These are phyloP conservation scores for Capsella bursapastoris DNA, from an alignment of 345 rosid species.

Conservation along the genomic window DNA sequence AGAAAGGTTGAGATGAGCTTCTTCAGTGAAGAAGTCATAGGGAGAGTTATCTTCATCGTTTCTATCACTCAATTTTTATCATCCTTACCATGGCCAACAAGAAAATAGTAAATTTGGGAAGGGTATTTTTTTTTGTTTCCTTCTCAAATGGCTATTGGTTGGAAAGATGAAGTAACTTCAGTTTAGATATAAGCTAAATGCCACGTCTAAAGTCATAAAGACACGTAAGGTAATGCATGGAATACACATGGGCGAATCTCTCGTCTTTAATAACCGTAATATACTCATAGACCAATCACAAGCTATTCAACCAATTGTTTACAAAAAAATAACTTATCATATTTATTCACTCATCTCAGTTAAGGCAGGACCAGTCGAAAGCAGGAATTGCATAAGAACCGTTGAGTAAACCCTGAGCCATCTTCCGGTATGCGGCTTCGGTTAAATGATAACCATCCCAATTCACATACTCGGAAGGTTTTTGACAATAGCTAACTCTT, in stretches of 20 bases:
- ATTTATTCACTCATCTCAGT: too few relatives aligned
- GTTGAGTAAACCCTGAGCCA: slow-evolving; percentile 29
- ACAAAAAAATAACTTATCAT: too few relatives aligned
- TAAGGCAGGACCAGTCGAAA: slow-evolving; percentile 35
- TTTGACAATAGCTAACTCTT: slow-evolving; percentile 34
- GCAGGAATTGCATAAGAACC: slow-evolving; percentile 42
- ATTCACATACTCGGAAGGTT: slow-evolving; percentile 46
- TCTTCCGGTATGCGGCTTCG: slow-evolving; percentile 26
- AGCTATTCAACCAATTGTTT: too few relatives aligned
- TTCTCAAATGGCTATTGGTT: too few relatives aligned
- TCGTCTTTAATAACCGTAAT: neutral
- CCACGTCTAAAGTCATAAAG: neutral
- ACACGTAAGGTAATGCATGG: neutral
- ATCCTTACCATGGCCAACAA: neutral
- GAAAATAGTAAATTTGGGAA: neutral
- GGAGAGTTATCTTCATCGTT: slow-evolving; percentile 4
- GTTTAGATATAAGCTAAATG: neutral
- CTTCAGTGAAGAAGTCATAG: slow-evolving; percentile 24
- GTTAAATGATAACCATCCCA: slow-evolving; percentile 58
- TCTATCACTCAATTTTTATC: neutral
- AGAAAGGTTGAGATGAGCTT: slow-evolving; percentile 21
- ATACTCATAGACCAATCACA: too few relatives aligned
- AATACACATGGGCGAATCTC: neutral
- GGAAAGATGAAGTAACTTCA: neutral
- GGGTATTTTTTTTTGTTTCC: too few relatives aligned